These are phyloP conservation scores for Penicillium sp. DNA, from an alignment of 2,329 filamentous ascomycete species.

Conservation along the genomic window DNA sequence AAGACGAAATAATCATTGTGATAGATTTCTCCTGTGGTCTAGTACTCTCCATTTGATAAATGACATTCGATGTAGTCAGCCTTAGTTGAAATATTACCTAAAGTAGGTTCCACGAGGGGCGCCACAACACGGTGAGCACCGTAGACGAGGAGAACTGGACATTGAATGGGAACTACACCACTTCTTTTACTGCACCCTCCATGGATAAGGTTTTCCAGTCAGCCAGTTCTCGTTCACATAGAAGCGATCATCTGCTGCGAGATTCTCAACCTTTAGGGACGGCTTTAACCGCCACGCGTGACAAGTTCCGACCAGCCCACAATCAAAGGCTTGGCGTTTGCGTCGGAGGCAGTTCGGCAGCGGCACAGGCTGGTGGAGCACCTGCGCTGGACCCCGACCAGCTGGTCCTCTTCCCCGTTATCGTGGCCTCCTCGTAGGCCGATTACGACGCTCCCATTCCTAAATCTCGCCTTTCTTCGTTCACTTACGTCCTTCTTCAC, in stretches of 20 bases:
- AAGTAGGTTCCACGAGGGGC: neutral
- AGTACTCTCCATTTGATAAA: neutral
- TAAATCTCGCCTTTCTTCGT: neutral
- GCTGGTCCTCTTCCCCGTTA: slow-evolving; percentile 12
- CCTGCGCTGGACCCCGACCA: neutral
- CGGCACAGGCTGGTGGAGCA: slow-evolving; percentile 8
- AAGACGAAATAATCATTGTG: neutral
- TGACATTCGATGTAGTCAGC: neutral
- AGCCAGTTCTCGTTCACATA: neutral
- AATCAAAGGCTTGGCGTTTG: slow-evolving; percentile 12
- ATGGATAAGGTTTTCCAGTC: neutral
- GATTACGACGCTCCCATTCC: slow-evolving; percentile 23
- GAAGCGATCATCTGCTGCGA: neutral
- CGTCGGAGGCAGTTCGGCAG: neutral
- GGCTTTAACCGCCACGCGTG: slow-evolving; percentile 2
- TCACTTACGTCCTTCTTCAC: neutral
- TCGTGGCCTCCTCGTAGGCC: slow-evolving; percentile 20
- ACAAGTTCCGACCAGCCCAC: neutral
- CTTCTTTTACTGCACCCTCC: neutral
- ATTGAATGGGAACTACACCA: neutral
- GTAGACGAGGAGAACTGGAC: neutral
- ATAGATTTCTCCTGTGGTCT: neutral
- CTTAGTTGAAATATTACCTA: neutral
- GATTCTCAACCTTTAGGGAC: neutral
- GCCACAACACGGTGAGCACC: neutral